Evolutionary conservation across 257 asterid species (phyloP).

Genomic region (Nicotiana tabacum): DNA sequence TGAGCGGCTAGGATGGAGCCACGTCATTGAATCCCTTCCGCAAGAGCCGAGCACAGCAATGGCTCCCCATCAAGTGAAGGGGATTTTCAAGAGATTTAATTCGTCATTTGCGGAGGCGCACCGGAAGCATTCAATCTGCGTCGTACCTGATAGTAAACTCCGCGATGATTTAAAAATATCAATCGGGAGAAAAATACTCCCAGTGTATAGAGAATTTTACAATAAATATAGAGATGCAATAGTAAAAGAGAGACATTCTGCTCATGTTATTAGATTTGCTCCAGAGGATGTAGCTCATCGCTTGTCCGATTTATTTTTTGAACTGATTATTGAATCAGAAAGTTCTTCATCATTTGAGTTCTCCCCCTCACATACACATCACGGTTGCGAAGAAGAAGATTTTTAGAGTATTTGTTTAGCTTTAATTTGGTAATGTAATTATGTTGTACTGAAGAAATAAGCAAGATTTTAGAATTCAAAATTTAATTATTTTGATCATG

Average conservation of each 20-base stretch:
- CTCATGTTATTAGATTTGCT: conserved; percentile 45
- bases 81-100: conserved; percentile 55
- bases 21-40: conserved; percentile 50
- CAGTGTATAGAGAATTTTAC: conserved; percentile 55
- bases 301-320: conserved; percentile 60
- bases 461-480: too few relatives aligned
- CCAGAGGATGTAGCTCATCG: conserved; percentile 65
- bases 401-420: too few relatives aligned
- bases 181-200: conserved; percentile 38
- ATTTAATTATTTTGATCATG: too few relatives aligned
- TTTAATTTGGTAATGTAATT: too few relatives aligned
- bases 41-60: conserved; percentile 28
- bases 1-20: conserved; percentile 72
- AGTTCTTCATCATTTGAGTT: conserved; percentile 34
- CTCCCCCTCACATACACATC: conserved; percentile 16
- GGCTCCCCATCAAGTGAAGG: conserved; percentile 38
- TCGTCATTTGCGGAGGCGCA: conserved; percentile 55
- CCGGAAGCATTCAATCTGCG: conserved; percentile 46
- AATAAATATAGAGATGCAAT: conserved; percentile 19
- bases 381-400: not conserved
- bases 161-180: conserved; percentile 50
- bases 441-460: not conserved
- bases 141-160: conserved; percentile 53
- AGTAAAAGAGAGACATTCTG: conserved; percentile 35
- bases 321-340: conserved; percentile 28